Percentiles rank a stretch among this genome's conserved stretches.
Evolutionary conservation across 1,284 basidiomycete genomes (phyloP).

Genomic region (Leccinum solheimii): DNA sequence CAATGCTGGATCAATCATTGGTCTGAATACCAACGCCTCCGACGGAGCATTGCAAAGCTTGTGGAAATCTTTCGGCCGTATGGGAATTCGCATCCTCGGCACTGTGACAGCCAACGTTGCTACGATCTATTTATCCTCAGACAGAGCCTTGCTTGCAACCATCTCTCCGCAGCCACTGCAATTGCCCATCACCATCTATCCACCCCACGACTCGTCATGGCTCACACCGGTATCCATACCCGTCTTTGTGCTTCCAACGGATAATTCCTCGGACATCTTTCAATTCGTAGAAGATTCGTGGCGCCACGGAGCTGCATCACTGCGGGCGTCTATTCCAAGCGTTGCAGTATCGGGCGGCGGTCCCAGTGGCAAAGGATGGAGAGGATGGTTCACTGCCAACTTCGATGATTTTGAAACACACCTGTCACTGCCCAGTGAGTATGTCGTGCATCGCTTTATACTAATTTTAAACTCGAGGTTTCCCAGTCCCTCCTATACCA

Average conservation of each 20-base stretch:
- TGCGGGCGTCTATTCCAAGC: conserved; percentile 44
- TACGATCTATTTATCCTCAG: conserved; percentile 48
- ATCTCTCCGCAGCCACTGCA: conserved; percentile 49
- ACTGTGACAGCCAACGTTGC: conserved; percentile 56
- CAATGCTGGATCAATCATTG: conserved; percentile 62
- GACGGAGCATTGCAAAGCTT: conserved; percentile 43
- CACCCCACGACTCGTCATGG: conserved; percentile 58
- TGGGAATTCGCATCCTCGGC: conserved; percentile 58
- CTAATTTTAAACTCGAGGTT: conserved; percentile 8
- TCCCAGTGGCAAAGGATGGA: conserved; percentile 48
- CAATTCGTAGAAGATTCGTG: conserved; percentile 61
- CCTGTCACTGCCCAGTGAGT: conserved; percentile 56
- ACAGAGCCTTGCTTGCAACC: conserved; percentile 45
- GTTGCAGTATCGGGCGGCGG: conserved; percentile 55
- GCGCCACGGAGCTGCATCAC: conserved; percentile 49
- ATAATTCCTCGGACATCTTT: conserved; percentile 48
- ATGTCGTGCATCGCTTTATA: conserved; percentile 7
- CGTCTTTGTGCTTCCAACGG: conserved; percentile 55
- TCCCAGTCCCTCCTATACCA: conserved; percentile 61
- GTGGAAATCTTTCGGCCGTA: conserved; percentile 67
- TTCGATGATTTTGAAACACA: conserved; percentile 47
- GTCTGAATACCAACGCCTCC: conserved; percentile 47
- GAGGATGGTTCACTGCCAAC: conserved; percentile 42
- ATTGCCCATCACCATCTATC: conserved; percentile 57
- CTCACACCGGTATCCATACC: conserved; percentile 54